Evolutionary conservation across 768 basidiomycete species (phyloP), one percentile per base, ranked within the genome.

Genomic region (Tubosaeta brunneosetosa): DNA sequence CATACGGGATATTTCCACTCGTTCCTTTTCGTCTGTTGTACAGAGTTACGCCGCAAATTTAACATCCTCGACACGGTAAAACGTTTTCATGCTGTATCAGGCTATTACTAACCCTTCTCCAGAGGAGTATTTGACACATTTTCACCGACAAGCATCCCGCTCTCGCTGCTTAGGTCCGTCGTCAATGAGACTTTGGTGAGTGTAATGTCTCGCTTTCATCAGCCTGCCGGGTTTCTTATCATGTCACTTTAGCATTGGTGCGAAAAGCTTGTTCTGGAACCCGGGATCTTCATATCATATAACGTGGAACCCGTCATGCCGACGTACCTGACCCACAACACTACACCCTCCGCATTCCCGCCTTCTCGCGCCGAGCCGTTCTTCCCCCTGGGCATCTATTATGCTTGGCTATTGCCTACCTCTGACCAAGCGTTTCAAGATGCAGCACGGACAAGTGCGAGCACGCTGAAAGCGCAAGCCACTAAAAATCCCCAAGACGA

Each of bases 241-340:
- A 11, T 44, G 17, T 40, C 22, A 9, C 3, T 8, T 9, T 9
- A 34, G 51, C 33, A 49, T 16, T 50, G 54, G 48, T 47, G 47
- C 16, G 1, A 22, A 34, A 36, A 26, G 19, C 43, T 51, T 41
- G 9, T 9, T 10, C 32, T 33, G 12, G 16, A 47, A 13, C 7
- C 36, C 8, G 50, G 19, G 10, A 0, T 19, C 26, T 22, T 51
- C 6, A 5, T 55, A 26, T 51, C 61, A 8, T 53, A 52, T 25
- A 42, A 25, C 22, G 69, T 79, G 50, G 81, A 82, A 54, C 76
- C 78, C 4, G 80, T 83, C 73, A 70, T 77, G 0, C 66, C 75
- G 0, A 58, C 62, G 37, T 50, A 74, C 50, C 72, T 74, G 53
- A 56, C 67, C 2, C 75, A 77, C 54, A 71, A 61, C 32, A 45